Evolutionary conservation across 73 alveolate genomes (phyloP).

Genomic region (Uronychia setigera): DNA sequence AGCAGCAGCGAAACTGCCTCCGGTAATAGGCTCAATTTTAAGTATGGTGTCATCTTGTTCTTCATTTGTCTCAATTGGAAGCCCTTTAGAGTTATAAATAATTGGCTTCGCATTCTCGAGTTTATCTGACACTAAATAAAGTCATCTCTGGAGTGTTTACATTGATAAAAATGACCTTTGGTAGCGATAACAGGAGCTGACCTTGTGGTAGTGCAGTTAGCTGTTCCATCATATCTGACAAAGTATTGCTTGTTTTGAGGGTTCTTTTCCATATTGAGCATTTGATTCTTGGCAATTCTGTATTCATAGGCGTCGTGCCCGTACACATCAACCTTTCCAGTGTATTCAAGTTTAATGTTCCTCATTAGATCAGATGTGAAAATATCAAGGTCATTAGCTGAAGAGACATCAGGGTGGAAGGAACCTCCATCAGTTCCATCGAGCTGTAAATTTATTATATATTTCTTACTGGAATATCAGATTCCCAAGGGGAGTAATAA

Average conservation of each 20-base stretch:
- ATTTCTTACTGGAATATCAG: neutral
- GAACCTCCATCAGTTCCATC: slow-evolving; percentile 50
- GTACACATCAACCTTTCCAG: neutral
- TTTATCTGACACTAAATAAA: too few relatives aligned
- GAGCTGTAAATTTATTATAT: neutral
- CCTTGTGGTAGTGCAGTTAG: slow-evolving; percentile 8
- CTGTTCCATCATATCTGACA: slow-evolving; percentile 25
- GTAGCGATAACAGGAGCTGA: slow-evolving; percentile 52
- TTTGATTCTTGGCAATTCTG: neutral
- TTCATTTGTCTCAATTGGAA: neutral
- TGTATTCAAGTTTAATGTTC: neutral
- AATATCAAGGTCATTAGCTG: neutral
- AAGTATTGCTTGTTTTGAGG: slow-evolving; percentile 25
- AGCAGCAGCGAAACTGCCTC: slow-evolving; percentile 28
- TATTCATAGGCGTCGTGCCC: neutral
- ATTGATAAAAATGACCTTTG: slow-evolving; percentile 41
- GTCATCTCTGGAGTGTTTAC: neutral
- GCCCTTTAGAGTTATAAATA: neutral
- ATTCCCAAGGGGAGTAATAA: neutral
- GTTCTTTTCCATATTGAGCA: neutral
- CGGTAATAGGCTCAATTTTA: slow-evolving; percentile 37
- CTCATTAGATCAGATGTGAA: neutral
- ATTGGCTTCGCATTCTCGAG: slow-evolving; percentile 11
- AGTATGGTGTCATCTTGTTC: slow-evolving; percentile 29
- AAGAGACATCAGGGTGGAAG: slow-evolving; percentile 25